Conservation (phyloP, 768 basidiomycete species). For the Rhizopogon vulgaris region DNA sequence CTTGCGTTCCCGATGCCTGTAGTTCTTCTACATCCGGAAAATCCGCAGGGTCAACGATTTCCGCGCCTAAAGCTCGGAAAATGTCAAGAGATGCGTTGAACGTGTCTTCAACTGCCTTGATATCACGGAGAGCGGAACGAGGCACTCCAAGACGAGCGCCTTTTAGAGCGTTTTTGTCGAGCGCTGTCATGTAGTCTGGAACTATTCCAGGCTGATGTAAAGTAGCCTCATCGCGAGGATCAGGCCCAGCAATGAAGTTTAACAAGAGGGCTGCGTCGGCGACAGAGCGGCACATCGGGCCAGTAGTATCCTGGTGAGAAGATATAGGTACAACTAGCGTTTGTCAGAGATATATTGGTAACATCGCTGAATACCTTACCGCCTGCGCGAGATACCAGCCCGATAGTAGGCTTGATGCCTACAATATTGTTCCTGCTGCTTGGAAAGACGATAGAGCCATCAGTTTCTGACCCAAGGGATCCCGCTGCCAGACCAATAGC, state of each 20-base stretch:
- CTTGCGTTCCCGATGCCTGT: conserved; percentile 39
- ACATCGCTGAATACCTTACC: conserved; percentile 14
- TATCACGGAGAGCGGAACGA: conserved; percentile 24
- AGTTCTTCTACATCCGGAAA: conserved; percentile 41
- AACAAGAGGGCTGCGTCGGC: conserved; percentile 52
- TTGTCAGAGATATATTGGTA: not conserved
- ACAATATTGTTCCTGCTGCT: conserved; percentile 32
- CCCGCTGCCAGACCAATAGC: conserved; percentile 34
- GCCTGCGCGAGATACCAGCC: conserved; percentile 32
- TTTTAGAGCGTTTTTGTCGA: conserved; percentile 39
- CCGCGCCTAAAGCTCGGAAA: conserved; percentile 35
- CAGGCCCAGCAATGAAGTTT: conserved; percentile 46
- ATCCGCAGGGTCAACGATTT: conserved; percentile 50
- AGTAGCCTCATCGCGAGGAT: conserved; percentile 48
- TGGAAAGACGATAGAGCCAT: conserved; percentile 37
- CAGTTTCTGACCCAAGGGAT: conserved; percentile 38
- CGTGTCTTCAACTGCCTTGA: conserved; percentile 20
- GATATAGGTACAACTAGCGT: conserved; percentile 50
- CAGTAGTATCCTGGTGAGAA: conserved; percentile 51
- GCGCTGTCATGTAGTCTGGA: conserved; percentile 51
- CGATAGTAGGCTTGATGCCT: conserved; percentile 34
- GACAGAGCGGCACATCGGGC: conserved; percentile 49
- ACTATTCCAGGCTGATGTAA: conserved; percentile 41
- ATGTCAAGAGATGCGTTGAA: conserved; percentile 35
- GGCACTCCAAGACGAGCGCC: conserved; percentile 54